Percentiles rank a stretch among this genome's conserved stretches.
Evolutionary conservation across 305 asterid species (phyloP).

Genomic region (Petunia hybrid): DNA sequence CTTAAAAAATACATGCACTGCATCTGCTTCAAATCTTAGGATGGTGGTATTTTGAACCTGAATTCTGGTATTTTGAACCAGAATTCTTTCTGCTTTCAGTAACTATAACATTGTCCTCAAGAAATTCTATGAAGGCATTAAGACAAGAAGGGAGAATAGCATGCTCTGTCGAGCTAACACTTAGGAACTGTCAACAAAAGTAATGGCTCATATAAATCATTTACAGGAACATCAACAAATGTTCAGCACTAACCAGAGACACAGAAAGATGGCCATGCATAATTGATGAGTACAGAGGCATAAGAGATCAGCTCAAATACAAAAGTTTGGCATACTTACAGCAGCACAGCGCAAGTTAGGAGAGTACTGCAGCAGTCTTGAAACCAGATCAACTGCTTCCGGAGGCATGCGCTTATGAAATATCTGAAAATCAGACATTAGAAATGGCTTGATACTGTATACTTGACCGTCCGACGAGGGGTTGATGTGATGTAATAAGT

Average conservation of each 20-base stretch:
- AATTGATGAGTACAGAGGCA: neutral
- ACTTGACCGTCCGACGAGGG: constrained; percentile 6
- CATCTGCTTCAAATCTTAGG: neutral
- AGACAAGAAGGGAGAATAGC: neutral
- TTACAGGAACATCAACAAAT: neutral
- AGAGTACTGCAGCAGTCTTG: constrained; percentile 92
- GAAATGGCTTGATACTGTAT: constrained; percentile 9
- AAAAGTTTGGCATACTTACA: constrained; percentile 55
- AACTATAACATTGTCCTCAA: neutral
- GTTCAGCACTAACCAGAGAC: constrained; percentile 7
- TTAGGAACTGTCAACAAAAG: neutral
- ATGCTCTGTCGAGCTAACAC: neutral
- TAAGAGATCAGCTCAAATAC: neutral
- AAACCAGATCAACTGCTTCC: constrained; percentile 87
- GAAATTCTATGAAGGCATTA: neutral
- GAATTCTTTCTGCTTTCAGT: neutral
- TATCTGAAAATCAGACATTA: constrained; percentile 58
- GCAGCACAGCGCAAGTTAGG: constrained; percentile 91
- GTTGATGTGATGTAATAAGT: neutral
- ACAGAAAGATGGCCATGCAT: neutral
- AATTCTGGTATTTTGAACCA: neutral
- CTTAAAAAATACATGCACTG: neutral
- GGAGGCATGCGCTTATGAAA: constrained; percentile 96
- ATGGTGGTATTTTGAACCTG: neutral
- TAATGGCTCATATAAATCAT: neutral